Base-by-base conservation (phyloP, 805 yeast species). In the Kluyveromyces aestuarii region DNA sequence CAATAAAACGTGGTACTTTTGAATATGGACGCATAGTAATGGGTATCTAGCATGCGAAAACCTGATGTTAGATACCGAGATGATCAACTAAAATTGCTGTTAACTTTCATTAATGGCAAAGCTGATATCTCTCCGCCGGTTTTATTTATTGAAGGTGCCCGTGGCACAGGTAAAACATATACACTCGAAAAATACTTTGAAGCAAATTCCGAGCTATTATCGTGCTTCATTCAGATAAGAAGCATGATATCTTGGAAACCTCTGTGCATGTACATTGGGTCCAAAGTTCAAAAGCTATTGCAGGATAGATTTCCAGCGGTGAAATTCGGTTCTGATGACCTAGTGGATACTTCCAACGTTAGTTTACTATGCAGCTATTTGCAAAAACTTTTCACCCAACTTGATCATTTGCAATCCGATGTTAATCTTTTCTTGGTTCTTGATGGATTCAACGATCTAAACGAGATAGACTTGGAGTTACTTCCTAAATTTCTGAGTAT, bases 201-300 rank as follows among this genome's bases (percentile, higher is more conserved):
- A 3, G 43, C 40, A 6, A 52, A 58, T 37, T 48, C 52, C 6
- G 50, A 50, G 1, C 27, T 61, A 6, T 45, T 54, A 0, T 44
- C 48, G 42, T 56, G 54, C 2, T 55, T 58, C 54, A 43, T 65
- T 8, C 54, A 55, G 39, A 61, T 65, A 1, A 56, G 55, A n/a
- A 68, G 63, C 44, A 47, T 60, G 27, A 66, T 65, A 8, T 52
- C 64, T 4, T 58, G 67, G 66, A 65, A 64, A 49, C 62, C 66
- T 3, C 50, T 64, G 10, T 46, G 63, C 46, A 66, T 61, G 48
- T 61, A 62, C 0, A 55, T 63, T 8, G 56, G 62, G 2, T 58
- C 64, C 44, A 48, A 48, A 6, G 48, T 59, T 9, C 63, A 62
- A 40, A 38, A 45, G 33, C 55, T 54, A 13, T 36, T 65, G 40